Base-by-base conservation (phyloP, 306 rosid species). In the Gastrolobium villosum region DNA sequence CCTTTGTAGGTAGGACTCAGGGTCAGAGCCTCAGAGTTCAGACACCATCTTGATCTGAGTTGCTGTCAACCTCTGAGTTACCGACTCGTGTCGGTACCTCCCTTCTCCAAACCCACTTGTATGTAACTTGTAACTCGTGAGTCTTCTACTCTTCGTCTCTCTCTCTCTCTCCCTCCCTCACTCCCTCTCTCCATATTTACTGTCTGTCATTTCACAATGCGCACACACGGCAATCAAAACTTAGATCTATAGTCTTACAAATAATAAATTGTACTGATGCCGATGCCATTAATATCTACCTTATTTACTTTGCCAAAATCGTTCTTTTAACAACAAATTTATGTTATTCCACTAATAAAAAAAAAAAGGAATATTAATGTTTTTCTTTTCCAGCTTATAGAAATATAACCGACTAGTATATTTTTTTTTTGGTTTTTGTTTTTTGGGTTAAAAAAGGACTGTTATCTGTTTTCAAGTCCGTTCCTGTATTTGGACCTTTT, bases 261-360 rank as follows among this genome's bases (percentile, higher is more conserved):
- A 45, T 9, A 52, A 52, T 52, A 28, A 55, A 55, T 55, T 11
- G 62, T 28, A 4, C 62, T 28, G 76, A 30, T 35, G 32, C 34
- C 65, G 43, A 64, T 26, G 72, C 31, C 49, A 77, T 30, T 67
- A 56, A 35, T 79, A 76, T 84, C 65, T 82, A 65, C 79, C 75
- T 15, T 55, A 39, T 59, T 57, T 69, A 57, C 11, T 3, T 34
- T 56, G 48, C 35, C 10, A 28, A 60, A 45, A 40, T 46, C 13
- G 20, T 14, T 67, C 46, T 43, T 54, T 65, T 39, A 52, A 56
- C 13, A 48, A 32, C 30, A 46, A 57, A 44, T 44, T 44, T 57
- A 10, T 55, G 32, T 68, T 32, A 49, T 66, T 62, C 2, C 35
- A 20, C 26, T 20, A 20, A 20, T 20, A 20, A 20, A 20, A 20